These are phyloP conservation scores for Pleurotus salmoneostramineus DNA, from an alignment of 768 basidiomycete genomes.

Conservation along the genomic window DNA sequence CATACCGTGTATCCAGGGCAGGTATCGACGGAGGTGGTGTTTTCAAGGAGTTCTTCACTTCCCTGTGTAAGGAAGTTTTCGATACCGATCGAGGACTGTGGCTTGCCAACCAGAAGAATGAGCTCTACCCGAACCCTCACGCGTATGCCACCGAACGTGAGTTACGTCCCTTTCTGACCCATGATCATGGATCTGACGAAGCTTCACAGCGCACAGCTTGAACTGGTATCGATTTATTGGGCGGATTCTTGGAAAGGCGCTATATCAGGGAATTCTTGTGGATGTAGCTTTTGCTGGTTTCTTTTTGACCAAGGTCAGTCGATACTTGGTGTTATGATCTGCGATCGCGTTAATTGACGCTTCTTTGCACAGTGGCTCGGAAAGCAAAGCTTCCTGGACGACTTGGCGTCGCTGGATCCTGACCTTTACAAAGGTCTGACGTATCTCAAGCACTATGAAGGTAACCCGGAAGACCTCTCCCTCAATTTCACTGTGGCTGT, in stretches of 20 bases:
- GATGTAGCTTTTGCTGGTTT: conserved; percentile 95
- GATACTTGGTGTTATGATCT: not conserved
- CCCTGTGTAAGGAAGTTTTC: conserved; percentile 89
- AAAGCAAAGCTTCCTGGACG: conserved; percentile 88
- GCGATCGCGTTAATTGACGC: not conserved
- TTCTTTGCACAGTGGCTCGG: conserved; percentile 73
- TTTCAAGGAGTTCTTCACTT: conserved; percentile 97
- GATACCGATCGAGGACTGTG: conserved; percentile 93
- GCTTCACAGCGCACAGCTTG: conserved; percentile 65
- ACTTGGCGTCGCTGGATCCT: conserved; percentile 86
- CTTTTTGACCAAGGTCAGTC: conserved; percentile 79
- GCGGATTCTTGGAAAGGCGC: conserved; percentile 89
- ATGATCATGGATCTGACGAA: not conserved
- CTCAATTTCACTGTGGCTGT: conserved; percentile 86
- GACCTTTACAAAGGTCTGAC: conserved; percentile 91
- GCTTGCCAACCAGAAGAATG: conserved; percentile 87
- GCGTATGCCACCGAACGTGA: conserved; percentile 84
- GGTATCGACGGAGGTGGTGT: conserved; percentile 97
- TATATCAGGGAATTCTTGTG: conserved; percentile 94
- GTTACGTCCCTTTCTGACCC: conserved; percentile 14
- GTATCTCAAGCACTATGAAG: conserved; percentile 89
- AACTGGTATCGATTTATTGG: conserved; percentile 95
- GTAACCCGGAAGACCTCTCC: conserved; percentile 82
- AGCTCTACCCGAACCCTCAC: conserved; percentile 94
- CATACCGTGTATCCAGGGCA: conserved; percentile 40